A percentile compares a stretch with the other conserved stretches of the same genome.
Evolutionary conservation across 805 yeast species (phyloP).

Genomic region (Starmerella stigmatis): DNA sequence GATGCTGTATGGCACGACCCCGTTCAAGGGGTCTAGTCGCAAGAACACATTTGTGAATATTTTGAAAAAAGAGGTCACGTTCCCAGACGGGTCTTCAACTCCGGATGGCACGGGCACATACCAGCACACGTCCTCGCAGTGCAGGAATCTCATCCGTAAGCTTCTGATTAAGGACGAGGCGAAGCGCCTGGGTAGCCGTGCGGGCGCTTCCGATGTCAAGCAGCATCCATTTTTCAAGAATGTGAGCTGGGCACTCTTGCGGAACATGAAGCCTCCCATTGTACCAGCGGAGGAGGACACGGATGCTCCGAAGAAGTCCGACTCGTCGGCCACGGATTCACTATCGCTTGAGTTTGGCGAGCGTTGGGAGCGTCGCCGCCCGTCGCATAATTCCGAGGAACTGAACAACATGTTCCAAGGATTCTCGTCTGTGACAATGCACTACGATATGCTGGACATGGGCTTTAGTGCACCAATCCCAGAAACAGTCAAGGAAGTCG

Average conservation of each 20-base stretch:
- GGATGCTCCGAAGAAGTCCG: not conserved
- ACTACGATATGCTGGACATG: conserved; percentile 21
- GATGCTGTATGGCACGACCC: conserved; percentile 92
- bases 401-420: conserved; percentile 24
- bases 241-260: conserved; percentile 87
- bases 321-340: conserved; percentile 19
- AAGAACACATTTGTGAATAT: conserved; percentile 84
- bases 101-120: conserved; percentile 29
- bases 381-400: conserved; percentile 21
- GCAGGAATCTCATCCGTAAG: conserved; percentile 72
- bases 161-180: conserved; percentile 78
- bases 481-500: conserved; percentile 9
- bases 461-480: conserved; percentile 7
- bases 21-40: conserved; percentile 85
- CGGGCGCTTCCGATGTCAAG: conserved; percentile 93
- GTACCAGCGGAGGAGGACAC: conserved; percentile 55
- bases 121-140: conserved; percentile 56
- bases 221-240: conserved; percentile 83
- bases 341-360: conserved; percentile 25
- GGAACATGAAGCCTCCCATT: conserved; percentile 93
- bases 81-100: conserved; percentile 42
- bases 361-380: conserved; percentile 22
- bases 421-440: conserved; percentile 25
- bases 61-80: conserved; percentile 69
- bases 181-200: conserved; percentile 78